Base-by-base conservation (phyloP, 139 green algal genomes). In the Chlorella sorokiniana region DNA sequence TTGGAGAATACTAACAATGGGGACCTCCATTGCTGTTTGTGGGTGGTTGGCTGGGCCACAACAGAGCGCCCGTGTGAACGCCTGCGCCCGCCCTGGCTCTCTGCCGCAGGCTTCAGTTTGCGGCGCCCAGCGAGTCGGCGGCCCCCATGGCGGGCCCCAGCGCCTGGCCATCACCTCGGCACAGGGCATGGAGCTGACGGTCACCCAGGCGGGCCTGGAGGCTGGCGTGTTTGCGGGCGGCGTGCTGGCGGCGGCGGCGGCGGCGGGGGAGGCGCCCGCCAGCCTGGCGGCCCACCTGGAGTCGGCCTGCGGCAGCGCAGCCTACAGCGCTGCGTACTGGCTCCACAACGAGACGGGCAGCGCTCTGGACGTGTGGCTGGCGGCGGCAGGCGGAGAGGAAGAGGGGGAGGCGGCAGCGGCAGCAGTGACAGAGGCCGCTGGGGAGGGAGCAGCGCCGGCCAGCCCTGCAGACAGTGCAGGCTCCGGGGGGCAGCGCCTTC, bases 181-280 rank as follows among this genome's bases (percentile, higher is more conserved):
- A 1, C 42, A 77, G 3, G 40, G 79, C 1, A 70, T 94, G 45
- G 88, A 94, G 54, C 45, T 91, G 35, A 94, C 91, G 0, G 40
- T 90, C 1, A 86, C 85, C 0, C 82, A 71, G 33, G 31, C 84
- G 14, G 62, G 61, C 0, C 29, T 81, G 41, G 75, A 83, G 27
- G 82, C 84, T 9, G 67, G 73, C 29, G 68, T 63, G 16, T 40
- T 72, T 40, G 37, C 75, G 27, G 62, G 56, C 23, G 41, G 54
- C 31, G 59, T 74, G 1, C 9, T 87, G 45, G 35, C 42, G 31
- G 54, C 75, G 4, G 74, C 84, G 0, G 10, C 51, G 18, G 69
- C 48, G 22, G 69, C 76, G 9, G 35, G 35, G 6, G 41, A 37
- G 14, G 69, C 65, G 16, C 85, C 85, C 0, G 40, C 14, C 8